Percentiles rank a stretch among this genome's conserved stretches.
Evolutionary conservation across 345 rosid species (phyloP).

Genomic region (Populus nigra): DNA sequence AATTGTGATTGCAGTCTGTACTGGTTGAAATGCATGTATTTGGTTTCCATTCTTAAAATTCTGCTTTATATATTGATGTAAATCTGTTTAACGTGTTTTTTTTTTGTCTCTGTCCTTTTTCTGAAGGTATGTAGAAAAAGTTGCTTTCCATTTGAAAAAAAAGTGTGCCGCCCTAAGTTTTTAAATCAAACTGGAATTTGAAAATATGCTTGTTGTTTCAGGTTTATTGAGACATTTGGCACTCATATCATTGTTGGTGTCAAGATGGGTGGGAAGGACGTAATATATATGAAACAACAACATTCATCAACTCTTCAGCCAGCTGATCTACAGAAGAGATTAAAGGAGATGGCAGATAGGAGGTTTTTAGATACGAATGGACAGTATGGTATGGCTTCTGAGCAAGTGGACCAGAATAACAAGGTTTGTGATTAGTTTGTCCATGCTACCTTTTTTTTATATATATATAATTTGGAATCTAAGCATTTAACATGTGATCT

Average conservation of each 20-base stretch:
- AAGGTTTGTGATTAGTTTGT: conserved; percentile 36
- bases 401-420: conserved; percentile 31
- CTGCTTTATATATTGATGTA: too few relatives aligned
- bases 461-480: neutral
- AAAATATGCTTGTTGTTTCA: conserved; percentile 24
- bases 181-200: neutral
- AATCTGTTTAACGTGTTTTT: neutral
- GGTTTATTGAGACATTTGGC: conserved; percentile 80
- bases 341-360: conserved; percentile 84
- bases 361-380: conserved; percentile 60
- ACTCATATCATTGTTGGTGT: conserved; percentile 87
- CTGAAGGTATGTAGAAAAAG: neutral
- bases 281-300: conserved; percentile 74
- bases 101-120: too few relatives aligned
- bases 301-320: conserved; percentile 75
- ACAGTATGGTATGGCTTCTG: conserved; percentile 38
- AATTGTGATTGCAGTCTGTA: neutral
- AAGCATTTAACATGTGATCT: neutral
- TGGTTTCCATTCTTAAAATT: neutral
- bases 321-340: conserved; percentile 68
- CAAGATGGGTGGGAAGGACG: conserved; percentile 97
- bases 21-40: neutral
- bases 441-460: neutral
- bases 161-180: neutral
- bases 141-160: neutral